Evolutionary conservation across 1,139 yeast species (phyloP).

Genomic region (Nakaseomyces bracarensis): DNA sequence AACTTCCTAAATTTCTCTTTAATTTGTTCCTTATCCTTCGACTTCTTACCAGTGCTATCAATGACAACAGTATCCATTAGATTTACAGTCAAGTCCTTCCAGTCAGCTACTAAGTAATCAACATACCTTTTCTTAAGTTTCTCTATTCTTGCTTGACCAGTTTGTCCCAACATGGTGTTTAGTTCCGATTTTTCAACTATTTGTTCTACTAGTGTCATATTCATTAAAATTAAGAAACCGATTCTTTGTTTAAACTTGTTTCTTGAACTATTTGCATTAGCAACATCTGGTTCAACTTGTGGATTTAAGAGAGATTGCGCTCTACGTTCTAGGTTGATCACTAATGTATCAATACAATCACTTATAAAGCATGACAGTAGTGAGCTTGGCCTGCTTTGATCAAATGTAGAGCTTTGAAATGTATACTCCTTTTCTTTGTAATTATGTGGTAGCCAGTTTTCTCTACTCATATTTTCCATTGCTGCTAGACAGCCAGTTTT

Average conservation of each 20-base stretch:
- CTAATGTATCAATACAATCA: conserved; percentile 67
- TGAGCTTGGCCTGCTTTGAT: conserved; percentile 35
- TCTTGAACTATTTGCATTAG: conserved; percentile 20
- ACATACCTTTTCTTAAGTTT: conserved; percentile 66
- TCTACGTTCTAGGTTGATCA: conserved; percentile 50
- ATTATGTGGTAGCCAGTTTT: conserved; percentile 63
- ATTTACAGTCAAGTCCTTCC: conserved; percentile 72
- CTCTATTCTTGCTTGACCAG: conserved; percentile 58
- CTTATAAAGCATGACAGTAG: conserved; percentile 57
- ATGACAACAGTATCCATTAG: conserved; percentile 64
- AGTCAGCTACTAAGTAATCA: conserved; percentile 69
- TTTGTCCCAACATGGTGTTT: conserved; percentile 45
- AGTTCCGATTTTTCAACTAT: conserved; percentile 56
- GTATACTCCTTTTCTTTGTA: conserved; percentile 25
- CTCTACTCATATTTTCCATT: conserved; percentile 46
- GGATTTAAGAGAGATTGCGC: conserved; percentile 42
- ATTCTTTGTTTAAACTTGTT: conserved; percentile 34
- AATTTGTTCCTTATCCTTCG: conserved; percentile 73
- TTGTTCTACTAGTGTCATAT: conserved; percentile 67
- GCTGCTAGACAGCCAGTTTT: conserved; percentile 45
- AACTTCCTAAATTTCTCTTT: conserved; percentile 80
- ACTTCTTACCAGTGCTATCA: conserved; percentile 39
- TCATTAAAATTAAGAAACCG: conserved; percentile 68
- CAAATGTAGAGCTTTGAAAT: conserved; percentile 25
- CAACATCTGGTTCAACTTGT: conserved; percentile 26